These are phyloP conservation scores for Malus sieversii DNA, from an alignment of 306 rosid genomes.

Conservation along the genomic window DNA sequence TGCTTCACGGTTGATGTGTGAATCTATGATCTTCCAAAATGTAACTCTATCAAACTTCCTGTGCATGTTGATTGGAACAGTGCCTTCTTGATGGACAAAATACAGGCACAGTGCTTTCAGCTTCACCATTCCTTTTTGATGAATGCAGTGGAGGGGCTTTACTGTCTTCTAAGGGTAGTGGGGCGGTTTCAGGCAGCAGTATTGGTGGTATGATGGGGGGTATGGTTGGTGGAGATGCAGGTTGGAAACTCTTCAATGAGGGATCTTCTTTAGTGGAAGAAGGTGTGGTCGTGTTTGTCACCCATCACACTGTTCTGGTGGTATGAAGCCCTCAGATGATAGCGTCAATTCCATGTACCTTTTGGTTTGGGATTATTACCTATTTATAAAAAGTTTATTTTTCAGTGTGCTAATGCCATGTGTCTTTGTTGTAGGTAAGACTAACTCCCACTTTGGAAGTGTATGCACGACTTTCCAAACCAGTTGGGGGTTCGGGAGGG, in stretches of 20 bases:
- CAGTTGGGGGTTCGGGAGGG: constrained; percentile 95
- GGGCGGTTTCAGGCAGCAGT: constrained; percentile 55
- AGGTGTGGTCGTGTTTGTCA: constrained; percentile 90
- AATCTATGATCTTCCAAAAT: background rate
- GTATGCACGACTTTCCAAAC: constrained; percentile 74
- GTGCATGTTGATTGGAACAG: constrained; percentile 43
- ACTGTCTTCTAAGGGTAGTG: constrained; percentile 48
- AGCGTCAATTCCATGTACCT: constrained; percentile 27
- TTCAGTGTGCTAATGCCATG: constrained; percentile 11
- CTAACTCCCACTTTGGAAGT: constrained; percentile 65
- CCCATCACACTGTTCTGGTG: constrained; percentile 92
- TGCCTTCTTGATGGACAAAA: constrained; percentile 97
- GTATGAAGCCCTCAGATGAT: constrained; percentile 63
- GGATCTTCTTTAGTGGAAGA: constrained; percentile 77
- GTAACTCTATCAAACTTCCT: constrained; percentile 17
- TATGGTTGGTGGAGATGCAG: constrained; percentile 89
- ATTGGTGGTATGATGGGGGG: constrained; percentile 95
- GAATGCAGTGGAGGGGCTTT: constrained; percentile 58
- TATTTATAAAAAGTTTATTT: constrained; percentile 9
- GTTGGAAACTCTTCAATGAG: constrained; percentile 96
- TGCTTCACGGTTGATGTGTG: constrained; percentile 6
- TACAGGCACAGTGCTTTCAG: constrained; percentile 79
- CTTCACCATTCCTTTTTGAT: constrained; percentile 79
- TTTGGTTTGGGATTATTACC: constrained; percentile 23
- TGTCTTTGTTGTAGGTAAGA: constrained; percentile 54